Base-by-base conservation (phyloP, 306 rosid genomes). In the Adenanthera pavonina region DNA sequence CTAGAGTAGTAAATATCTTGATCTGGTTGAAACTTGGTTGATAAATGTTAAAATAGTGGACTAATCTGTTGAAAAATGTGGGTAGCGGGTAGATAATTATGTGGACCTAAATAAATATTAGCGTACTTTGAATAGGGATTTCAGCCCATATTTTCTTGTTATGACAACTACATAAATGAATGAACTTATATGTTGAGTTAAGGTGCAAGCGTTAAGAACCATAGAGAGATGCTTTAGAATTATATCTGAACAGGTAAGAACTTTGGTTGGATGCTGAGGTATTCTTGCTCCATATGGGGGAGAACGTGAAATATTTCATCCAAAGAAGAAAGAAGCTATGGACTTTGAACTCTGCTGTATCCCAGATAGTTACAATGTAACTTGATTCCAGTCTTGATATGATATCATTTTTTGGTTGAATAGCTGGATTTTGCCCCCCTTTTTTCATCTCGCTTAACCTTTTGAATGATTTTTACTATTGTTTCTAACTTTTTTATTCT, bases 381-480 rank as follows among this genome's bases (percentile, higher is more conserved):
- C 12, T 4, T 6, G 71, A 43, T 84, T 77, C 60, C 65, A 4
- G 48, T 56, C 69, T 79, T n/a, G n/a, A n/a, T n/a, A n/a, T 49
- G 46, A 76, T 77, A 47, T 77, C 17, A 8, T 64, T 61, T 80
- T 72, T 80, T 53, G 66, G 40, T 70, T 85, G 68, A 56, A 43
- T 78, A 80, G 89, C 80, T 84, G 88, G 88, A 80, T 76, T 81
- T 75, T 81, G 78, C n/a, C 81, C 70, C 69, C 38, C 60, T 78
- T 75, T 81, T 72, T 60, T 79, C 19, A 79, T 76, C 59, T 20
- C 0, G 69, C 76, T 65, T 75, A 61, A 73, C 38, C 76, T 78
- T 81, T 36, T 61, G 17, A 44, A 16, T 77, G 53, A 34, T 53
- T 73, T 77, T 80, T 52, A 34, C 44, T 64, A n/a, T n/a, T n/a